These are phyloP conservation scores for Blastobotrys robertii DNA, from an alignment of 805 yeast genomes.

Conservation along the genomic window DNA sequence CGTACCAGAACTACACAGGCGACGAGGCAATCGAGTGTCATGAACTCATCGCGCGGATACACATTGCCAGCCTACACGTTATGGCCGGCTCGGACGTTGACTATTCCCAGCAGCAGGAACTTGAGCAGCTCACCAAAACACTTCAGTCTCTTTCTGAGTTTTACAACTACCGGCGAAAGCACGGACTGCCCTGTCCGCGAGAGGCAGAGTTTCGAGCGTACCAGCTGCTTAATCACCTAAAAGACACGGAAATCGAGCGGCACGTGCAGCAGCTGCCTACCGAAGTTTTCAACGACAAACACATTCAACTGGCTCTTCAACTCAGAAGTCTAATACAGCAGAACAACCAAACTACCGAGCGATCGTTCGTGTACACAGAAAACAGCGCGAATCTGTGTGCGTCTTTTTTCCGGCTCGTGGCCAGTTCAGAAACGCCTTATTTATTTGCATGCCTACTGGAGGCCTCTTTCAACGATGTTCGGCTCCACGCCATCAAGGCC, in stretches of 20 bases:
- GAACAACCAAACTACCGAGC: constrained; percentile 41
- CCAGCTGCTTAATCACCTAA: constrained; percentile 63
- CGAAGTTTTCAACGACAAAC: constrained; percentile 40
- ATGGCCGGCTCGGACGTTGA: constrained; percentile 70
- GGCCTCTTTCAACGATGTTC: constrained; percentile 65
- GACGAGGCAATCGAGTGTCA: constrained; percentile 90
- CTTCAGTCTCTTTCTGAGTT: constrained; percentile 81
- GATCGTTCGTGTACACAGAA: constrained; percentile 39
- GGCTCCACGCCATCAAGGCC: constrained; percentile 63
- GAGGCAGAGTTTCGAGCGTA: constrained; percentile 94
- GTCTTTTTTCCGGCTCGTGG: constrained; percentile 43
- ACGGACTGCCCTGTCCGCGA: constrained; percentile 46
- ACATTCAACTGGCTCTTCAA: constrained; percentile 62
- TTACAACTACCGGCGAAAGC: constrained; percentile 66
- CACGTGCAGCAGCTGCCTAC: constrained; percentile 60
- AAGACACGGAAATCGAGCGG: constrained; percentile 79
- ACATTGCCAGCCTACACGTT: constrained; percentile 66
- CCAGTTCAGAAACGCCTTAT: constrained; percentile 43
- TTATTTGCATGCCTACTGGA: constrained; percentile 62
- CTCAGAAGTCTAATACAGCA: constrained; percentile 59
- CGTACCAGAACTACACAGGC: constrained; percentile 88
- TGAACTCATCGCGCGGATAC: constrained; percentile 84
- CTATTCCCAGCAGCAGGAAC: constrained; percentile 88
- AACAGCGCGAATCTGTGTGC: constrained; percentile 54
- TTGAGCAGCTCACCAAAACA: constrained; percentile 89